These are phyloP conservation scores for Entomophthora muscae DNA, from an alignment of 371 early-diverging fungal genomes.

Conservation along the genomic window DNA sequence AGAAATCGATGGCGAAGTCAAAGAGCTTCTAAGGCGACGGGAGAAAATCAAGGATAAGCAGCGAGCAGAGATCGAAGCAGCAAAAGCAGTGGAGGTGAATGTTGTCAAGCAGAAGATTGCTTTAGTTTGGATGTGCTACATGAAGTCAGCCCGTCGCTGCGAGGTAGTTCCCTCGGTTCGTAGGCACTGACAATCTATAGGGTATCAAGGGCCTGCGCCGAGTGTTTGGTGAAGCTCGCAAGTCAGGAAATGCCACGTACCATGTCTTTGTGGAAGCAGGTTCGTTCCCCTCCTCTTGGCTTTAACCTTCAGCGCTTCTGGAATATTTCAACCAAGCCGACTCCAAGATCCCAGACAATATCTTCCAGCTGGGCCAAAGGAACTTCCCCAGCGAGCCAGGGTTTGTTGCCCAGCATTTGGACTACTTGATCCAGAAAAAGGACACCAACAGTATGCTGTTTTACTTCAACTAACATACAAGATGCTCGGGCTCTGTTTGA, in stretches of 20 bases:
- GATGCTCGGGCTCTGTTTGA: conserved; percentile 82
- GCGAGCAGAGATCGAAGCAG: conserved; percentile 36
- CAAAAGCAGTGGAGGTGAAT: conserved; percentile 36
- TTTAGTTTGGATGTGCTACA: conserved; percentile 71
- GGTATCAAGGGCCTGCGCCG: conserved; percentile 56
- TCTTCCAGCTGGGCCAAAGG: conserved; percentile 83
- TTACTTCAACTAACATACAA: conserved; percentile 11
- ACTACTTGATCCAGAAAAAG: conserved; percentile 69
- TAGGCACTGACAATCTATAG: conserved; percentile 8
- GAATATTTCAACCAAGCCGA: conserved; percentile 85
- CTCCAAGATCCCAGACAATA: conserved; percentile 58
- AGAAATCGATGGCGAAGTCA: conserved; percentile 61
- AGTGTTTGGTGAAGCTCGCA: conserved; percentile 65
- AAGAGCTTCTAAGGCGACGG: conserved; percentile 48
- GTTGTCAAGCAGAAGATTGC: conserved; percentile 37
- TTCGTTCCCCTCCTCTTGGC: conserved; percentile 13
- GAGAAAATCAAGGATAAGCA: conserved; percentile 45
- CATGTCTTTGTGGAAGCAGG: conserved; percentile 72
- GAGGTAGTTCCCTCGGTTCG: conserved; percentile 27
- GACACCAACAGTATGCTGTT: conserved; percentile 63
- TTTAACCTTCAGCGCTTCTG: conserved; percentile 45
- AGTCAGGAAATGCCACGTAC: conserved; percentile 50
- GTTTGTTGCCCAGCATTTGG: conserved; percentile 64
- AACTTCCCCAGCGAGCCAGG: conserved; percentile 47
- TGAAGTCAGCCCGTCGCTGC: conserved; percentile 62